Percentiles rank a stretch among this genome's conserved stretches.
Conservation (phyloP, 345 rosid genomes). For the Barbarea vulgaris region DNA sequence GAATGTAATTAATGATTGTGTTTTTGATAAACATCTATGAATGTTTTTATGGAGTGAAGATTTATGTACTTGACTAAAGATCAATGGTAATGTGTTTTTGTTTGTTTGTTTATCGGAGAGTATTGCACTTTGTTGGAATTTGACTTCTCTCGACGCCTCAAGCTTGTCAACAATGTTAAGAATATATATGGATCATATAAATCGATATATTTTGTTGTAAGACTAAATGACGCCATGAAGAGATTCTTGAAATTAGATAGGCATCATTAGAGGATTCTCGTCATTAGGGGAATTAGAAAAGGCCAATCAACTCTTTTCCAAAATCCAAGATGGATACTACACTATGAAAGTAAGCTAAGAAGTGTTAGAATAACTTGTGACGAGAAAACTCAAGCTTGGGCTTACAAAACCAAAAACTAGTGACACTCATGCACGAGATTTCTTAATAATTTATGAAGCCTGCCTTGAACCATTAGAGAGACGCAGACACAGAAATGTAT, state of each 20-base stretch:
- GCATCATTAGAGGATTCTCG: neutral
- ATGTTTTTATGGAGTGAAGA: neutral
- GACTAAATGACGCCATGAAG: neutral
- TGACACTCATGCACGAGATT: too few species aligned
- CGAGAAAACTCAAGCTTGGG: neutral
- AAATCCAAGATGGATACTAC: neutral
- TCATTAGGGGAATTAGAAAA: neutral
- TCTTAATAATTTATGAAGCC: neutral
- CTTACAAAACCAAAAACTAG: neutral
- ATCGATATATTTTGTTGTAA: neutral
- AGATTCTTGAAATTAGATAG: neutral
- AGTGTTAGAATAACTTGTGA: neutral
- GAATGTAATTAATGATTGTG: neutral
- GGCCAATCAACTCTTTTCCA: neutral
- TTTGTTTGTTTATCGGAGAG: neutral
- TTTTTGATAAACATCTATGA: neutral
- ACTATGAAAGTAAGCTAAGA: neutral
- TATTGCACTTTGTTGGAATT: neutral
- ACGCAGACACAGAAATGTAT: neutral
- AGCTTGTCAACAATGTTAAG: neutral
- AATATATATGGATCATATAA: neutral
- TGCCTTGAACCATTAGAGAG: neutral
- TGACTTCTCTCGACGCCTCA: too few species aligned
- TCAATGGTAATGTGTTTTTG: neutral
- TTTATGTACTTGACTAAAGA: neutral